Percentiles rank a stretch among this genome's conserved stretches.
Conservation (phyloP, 148 eudicot genomes). For the Tetragonia tetragonoides region DNA sequence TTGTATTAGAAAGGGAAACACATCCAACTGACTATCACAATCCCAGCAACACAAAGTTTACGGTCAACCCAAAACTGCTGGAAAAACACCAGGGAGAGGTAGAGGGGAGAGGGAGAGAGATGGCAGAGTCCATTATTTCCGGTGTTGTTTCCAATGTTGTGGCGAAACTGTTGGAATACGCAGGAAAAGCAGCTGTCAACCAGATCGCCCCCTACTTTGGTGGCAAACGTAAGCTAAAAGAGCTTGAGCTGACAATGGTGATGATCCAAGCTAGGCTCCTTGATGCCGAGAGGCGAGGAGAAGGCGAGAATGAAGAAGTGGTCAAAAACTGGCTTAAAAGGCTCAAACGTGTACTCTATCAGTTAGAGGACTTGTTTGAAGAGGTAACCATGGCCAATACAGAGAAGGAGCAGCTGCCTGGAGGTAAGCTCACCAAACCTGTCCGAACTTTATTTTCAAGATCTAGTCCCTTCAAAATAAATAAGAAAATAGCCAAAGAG, state of each 20-base stretch:
- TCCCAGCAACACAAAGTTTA: no score
- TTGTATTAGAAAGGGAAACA: no score
- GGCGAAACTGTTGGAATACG: neutral
- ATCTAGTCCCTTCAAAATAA: neutral
- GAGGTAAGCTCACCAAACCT: neutral
- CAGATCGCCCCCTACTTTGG: slow-evolving; percentile 13
- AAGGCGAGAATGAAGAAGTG: neutral
- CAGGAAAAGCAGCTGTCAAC: neutral
- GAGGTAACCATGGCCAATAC: slow-evolving; percentile 7
- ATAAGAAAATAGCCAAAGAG: neutral
- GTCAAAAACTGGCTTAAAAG: slow-evolving; percentile 11
- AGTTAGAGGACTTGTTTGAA: slow-evolving; percentile 19
- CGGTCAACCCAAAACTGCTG: no score
- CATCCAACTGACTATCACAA: no score
- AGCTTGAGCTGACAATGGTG: slow-evolving; percentile 8
- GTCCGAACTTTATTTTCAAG: neutral
- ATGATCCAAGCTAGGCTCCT: slow-evolving; percentile 17
- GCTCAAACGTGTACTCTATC: slow-evolving; percentile 1
- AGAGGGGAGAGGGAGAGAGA: neutral
- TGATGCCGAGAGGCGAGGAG: slow-evolving; percentile 9
- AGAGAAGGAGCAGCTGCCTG: neutral
- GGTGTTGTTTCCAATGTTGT: neutral
- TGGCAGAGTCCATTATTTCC: slow-evolving; percentile 2
- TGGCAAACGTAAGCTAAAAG: slow-evolving; percentile 8
- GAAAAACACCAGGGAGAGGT: neutral